Conservation (phyloP, 2,329 filamentous ascomycete genomes). For the Sporothrix brunneoviolacea region DNA sequence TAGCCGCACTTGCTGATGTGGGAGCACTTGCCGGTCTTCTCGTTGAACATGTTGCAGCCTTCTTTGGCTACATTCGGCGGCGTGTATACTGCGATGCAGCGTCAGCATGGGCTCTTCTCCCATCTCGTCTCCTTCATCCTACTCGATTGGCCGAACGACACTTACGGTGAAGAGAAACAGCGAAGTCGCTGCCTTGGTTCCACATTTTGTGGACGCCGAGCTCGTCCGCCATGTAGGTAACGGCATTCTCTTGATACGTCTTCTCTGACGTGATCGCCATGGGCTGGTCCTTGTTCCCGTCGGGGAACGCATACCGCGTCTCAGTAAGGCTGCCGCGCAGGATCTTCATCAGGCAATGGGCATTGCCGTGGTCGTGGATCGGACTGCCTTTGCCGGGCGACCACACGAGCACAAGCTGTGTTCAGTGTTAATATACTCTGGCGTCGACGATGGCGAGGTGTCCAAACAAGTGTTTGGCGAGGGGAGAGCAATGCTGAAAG, state of each 20-base stretch:
- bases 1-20: conserved; percentile 66
- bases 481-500: not conserved
- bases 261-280: conserved; percentile 61
- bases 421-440: too few species aligned
- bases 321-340: conserved; percentile 73
- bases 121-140: not conserved
- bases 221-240: conserved; percentile 88
- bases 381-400: conserved; percentile 74
- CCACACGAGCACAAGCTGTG: conserved; percentile 81
- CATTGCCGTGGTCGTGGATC: conserved; percentile 83
- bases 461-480: not conserved
- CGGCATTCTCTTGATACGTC: conserved; percentile 61
- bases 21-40: conserved; percentile 64
- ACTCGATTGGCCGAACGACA: conserved; percentile 8
- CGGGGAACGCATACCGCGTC: conserved; percentile 71
- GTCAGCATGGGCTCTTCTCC: not conserved
- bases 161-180: conserved; percentile 73
- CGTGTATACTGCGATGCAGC: conserved; percentile 57
- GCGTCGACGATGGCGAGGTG: too few species aligned
- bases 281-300: conserved; percentile 42
- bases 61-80: conserved; percentile 80
- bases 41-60: conserved; percentile 77
- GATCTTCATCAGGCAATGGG: conserved; percentile 90
- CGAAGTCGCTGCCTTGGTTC: conserved; percentile 68
- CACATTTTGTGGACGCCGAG: conserved; percentile 78